Base-by-base conservation (phyloP, 257 asterid species). In the Datura wrightii region DNA sequence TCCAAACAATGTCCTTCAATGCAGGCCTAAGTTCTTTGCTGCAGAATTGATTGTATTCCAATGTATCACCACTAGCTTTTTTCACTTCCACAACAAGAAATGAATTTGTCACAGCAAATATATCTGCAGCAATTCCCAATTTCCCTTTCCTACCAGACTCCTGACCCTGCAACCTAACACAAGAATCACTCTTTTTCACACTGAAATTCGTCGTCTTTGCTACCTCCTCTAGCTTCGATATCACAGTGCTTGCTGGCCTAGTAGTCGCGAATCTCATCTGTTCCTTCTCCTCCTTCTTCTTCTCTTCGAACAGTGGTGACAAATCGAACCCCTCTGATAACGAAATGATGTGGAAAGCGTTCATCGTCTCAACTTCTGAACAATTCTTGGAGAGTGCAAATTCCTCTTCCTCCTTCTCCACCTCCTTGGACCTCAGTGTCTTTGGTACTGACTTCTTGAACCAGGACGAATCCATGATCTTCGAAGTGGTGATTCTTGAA, bases 341-440 rank as follows among this genome's bases (percentile, higher is more conserved):
- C 0, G 94, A 91, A n/a, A 91, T 91, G 37, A 91, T 90, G 53
- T 91, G 94, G 52, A 91, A 91, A 0, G 94, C 94, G 8, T 90
- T 91, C 74, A 91, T 24, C 0, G 91, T 84, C 87, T 90, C 93
- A 0, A 76, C 6, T 60, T 87, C 89, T 18, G 11, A 3, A 13
- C 58, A 5, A 13, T 67, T 67, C 6, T 65, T 16, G 10, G 70
- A 62, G 6, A 66, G 6, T 1, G 24, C 14, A 69, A 69, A 69
- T 16, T 85, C 92, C 31, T 87, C 85, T 8, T 86, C 90, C 56
- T 89, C 92, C 10, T 84, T 85, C 42, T 39, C 42, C 42, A 24
- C 31, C 31, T 24, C 31, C 31, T 24, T 24, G 31, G 31, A 24
- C 31, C 66, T 78, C 69, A 87, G 24, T 0, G 36, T 80, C 66